Percentiles rank a stretch among this genome's conserved stretches.
phyloP scores from a whole-genome alignment of 2,329 filamentous ascomycete species.

The Epichloe brachyelytri region DNA sequence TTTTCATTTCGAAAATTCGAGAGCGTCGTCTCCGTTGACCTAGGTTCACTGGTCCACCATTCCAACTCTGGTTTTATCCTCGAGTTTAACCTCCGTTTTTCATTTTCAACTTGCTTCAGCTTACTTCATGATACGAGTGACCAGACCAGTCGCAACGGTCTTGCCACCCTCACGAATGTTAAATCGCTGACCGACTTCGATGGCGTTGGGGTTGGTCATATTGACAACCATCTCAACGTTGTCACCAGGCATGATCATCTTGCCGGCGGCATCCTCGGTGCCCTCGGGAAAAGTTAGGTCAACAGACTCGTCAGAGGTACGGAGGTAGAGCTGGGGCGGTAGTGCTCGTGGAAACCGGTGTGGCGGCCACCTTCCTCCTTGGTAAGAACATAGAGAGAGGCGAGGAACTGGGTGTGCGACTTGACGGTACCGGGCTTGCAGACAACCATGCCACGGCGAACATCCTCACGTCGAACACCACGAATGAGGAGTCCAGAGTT shows the following conservation, averaged over 20 bases:
- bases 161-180: slow-evolving; percentile 96
- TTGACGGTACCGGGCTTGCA: slow-evolving; percentile 71
- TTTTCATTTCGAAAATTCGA: slow-evolving; percentile 6
- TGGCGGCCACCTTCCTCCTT: slow-evolving; percentile 98
- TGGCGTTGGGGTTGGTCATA: slow-evolving; percentile 71
- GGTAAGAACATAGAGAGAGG: slow-evolving; percentile 90
- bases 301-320: slow-evolving; percentile 74
- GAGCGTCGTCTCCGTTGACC: background rate
- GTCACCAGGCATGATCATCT: slow-evolving; percentile 95
- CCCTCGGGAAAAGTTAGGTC: slow-evolving; percentile 79
- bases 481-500: slow-evolving; percentile 96
- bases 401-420: slow-evolving; percentile 81
- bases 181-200: slow-evolving; percentile 90
- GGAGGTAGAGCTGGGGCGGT: slow-evolving; percentile 91
- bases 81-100: background rate
- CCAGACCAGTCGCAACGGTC: slow-evolving; percentile 72
- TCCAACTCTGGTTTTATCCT: background rate
- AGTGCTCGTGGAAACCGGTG: slow-evolving; percentile 91
- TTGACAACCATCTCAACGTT: slow-evolving; percentile 95
- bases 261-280: slow-evolving; percentile 54
- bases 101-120: background rate
- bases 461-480: slow-evolving; percentile 90
- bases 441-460: slow-evolving; percentile 90
- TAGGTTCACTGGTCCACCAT: background rate
- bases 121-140: slow-evolving; percentile 59